phyloP scores from a whole-genome alignment of 352 stramenopile species.

The Phytophthora uliginosa region DNA sequence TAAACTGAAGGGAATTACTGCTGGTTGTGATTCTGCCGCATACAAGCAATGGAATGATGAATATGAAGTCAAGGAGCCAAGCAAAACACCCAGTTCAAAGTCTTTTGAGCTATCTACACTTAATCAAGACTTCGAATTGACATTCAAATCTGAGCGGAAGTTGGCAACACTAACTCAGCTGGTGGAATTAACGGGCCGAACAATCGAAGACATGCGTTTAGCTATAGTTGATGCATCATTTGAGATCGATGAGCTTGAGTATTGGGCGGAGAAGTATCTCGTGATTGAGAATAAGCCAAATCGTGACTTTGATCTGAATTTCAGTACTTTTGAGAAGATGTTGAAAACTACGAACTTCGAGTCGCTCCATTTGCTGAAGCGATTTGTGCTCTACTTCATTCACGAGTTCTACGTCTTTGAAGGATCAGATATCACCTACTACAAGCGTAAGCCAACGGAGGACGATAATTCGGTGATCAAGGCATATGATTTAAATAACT shows the following conservation, averaged over 20 bases:
- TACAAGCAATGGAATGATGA: too few relatives aligned
- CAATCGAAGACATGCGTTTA: too few relatives aligned
- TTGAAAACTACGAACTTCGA: not conserved
- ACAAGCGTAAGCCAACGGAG: not conserved
- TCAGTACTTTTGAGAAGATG: not conserved
- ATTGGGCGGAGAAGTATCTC: not conserved
- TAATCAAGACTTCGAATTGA: conserved; percentile 11
- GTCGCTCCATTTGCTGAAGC: not conserved
- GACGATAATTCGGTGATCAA: not conserved
- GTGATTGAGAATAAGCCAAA: not conserved
- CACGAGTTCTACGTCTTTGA: not conserved
- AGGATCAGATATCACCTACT: not conserved
- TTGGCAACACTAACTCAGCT: not conserved
- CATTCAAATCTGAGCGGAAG: too few relatives aligned
- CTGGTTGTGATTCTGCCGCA: too few relatives aligned
- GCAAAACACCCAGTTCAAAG: too few relatives aligned
- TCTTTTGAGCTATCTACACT: too few relatives aligned
- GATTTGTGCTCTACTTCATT: not conserved
- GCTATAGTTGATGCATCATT: too few relatives aligned
- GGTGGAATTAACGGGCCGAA: too few relatives aligned
- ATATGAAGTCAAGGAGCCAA: too few relatives aligned
- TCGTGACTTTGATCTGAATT: too few relatives aligned
- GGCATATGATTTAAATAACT: too few relatives aligned
- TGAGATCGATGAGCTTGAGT: not conserved
- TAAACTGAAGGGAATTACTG: too few relatives aligned